Conservation (phyloP, 2,329 filamentous ascomycete genomes). For the Chaetomium sp. region DNA sequence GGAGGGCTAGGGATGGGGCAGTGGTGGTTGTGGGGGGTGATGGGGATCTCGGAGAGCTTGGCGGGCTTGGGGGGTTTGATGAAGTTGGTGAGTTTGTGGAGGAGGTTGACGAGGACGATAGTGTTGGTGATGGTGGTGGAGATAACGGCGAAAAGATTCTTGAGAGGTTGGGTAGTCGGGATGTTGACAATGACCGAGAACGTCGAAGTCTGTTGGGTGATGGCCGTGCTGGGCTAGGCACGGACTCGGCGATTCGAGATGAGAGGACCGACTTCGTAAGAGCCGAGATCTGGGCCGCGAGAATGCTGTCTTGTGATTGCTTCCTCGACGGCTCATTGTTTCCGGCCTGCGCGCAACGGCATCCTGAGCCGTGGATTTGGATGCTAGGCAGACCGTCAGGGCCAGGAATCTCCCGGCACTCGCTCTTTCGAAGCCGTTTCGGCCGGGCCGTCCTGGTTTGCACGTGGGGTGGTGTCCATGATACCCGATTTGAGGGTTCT, state of each 20-base stretch:
- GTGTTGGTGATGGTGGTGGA: too few relatives aligned
- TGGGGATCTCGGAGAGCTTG: background rate
- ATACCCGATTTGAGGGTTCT: conserved; percentile 2
- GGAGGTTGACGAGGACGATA: background rate
- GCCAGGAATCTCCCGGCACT: conserved; percentile 19
- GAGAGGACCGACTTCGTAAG: conserved; percentile 10
- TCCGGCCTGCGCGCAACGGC: conserved; percentile 13
- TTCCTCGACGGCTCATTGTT: background rate
- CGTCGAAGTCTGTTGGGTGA: background rate
- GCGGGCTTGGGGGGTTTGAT: background rate
- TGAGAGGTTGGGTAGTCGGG: background rate
- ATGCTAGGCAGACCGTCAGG: conserved; percentile 16
- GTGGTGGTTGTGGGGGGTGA: background rate
- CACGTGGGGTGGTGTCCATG: conserved; percentile 5
- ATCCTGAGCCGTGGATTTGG: conserved; percentile 16
- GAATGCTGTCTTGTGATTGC: conserved; percentile 11
- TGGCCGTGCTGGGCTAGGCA: background rate
- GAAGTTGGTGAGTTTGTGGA: background rate
- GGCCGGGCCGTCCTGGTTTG: conserved; percentile 3
- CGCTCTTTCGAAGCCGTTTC: conserved; percentile 5
- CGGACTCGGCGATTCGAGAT: background rate
- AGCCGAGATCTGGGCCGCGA: conserved; percentile 13
- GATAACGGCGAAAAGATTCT: too few relatives aligned
- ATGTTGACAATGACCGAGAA: background rate
- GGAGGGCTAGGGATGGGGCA: background rate